Base-by-base conservation (phyloP, 164 flowering plant genomes). In the Vitis riparia region DNA sequence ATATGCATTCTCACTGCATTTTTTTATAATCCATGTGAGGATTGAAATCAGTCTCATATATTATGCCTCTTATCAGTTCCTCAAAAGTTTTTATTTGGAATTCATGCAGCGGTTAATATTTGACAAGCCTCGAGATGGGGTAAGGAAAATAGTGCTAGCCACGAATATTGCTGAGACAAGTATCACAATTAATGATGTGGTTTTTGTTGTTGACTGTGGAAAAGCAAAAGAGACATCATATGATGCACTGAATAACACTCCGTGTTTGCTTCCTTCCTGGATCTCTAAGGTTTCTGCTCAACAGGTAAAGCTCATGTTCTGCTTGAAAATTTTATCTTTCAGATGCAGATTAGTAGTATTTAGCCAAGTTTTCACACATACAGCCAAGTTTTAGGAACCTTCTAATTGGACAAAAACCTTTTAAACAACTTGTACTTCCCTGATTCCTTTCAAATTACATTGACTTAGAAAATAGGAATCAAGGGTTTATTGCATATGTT, bases 101-200 rank as follows among this genome's bases (percentile, higher is more conserved):
- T 72, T 23, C 48, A 10, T 80, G 80, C 88, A 96, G 99, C 86
- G 81, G 72, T 76, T 92, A 71, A 96, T 96, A 76, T 96, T 96
- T 85, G 87, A 88, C 53, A 81, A 84, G 73, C 97, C 97, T 52
- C 89, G 82, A 68, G 81, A 80, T 77, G 99, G 97, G 61, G 87
- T 92, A 66, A 85, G 99, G 75, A 96, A 93, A 75, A 88, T 96
- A 67, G 95, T 96, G 56, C 85, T 96, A 14, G 91, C 99, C 16
- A 96, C 99, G 57, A 96, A 96, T 79, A 93, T 96, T 82, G 99
- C 99, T 52, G 99, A 96, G 83, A 91, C 98, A 56, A 93, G 99
- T 83, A 93, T 93, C 71, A 96, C 98, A 29, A 89, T 96, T 51
- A 82, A 92, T 73, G 98, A 93, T 76, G 93, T 93, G 49, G 98